phyloP scores from a whole-genome alignment of 352 stramenopile species.

The Thraustochytrium striatum region DNA sequence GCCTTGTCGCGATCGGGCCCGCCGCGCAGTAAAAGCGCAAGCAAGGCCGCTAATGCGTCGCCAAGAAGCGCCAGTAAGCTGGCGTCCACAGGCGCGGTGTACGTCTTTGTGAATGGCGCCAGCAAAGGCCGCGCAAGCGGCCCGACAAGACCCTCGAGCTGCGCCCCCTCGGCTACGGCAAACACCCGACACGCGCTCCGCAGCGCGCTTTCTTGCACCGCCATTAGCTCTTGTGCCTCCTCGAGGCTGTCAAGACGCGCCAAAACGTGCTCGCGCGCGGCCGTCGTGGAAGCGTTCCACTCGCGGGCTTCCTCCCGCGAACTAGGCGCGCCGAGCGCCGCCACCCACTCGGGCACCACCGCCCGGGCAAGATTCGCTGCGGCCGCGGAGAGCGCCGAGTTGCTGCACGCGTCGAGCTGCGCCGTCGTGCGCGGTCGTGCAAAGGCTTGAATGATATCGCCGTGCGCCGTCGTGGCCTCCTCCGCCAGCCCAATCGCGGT shows the following conservation, averaged over 20 bases:
- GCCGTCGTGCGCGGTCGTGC: background rate
- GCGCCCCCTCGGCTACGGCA: background rate
- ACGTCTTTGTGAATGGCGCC: background rate
- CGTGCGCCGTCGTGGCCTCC: background rate
- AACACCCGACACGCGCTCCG: background rate
- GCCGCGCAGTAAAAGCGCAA: background rate
- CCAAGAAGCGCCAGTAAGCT: background rate
- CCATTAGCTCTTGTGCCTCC: background rate
- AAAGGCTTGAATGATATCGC: background rate
- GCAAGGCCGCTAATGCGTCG: background rate
- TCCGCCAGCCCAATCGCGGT: background rate
- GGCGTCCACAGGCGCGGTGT: background rate
- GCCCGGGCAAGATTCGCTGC: background rate
- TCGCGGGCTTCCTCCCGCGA: slow-evolving; percentile 8
- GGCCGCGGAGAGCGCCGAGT: background rate
- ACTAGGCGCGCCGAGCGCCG: background rate
- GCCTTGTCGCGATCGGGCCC: background rate
- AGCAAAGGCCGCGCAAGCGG: slow-evolving; percentile 5
- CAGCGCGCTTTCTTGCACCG: background rate
- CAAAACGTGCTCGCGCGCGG: background rate
- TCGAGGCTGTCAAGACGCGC: background rate
- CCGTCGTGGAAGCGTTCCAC: slow-evolving; percentile 23
- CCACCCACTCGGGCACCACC: background rate
- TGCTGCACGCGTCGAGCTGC: background rate
- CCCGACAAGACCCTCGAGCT: background rate